Evolutionary conservation across 805 yeast genomes (phyloP), one percentile per base, ranked within the genome.

Genomic region (Wickerhamomyces rabaulensis): DNA sequence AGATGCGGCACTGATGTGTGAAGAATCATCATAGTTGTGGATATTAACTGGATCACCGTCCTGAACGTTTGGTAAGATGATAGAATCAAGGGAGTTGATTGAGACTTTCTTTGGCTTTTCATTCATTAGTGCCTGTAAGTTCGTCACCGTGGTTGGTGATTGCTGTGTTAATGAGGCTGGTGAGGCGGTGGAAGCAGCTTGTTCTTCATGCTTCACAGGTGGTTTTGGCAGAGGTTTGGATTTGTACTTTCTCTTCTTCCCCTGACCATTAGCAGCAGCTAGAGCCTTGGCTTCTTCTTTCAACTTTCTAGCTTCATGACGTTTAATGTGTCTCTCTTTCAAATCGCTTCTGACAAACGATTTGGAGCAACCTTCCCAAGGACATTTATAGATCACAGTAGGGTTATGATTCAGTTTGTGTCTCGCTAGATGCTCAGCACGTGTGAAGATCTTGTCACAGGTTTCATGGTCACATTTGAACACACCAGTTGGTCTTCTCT

Each of bases 321-420:
- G 46, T 66, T 67, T 59, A 53, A 63, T 49, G 57, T 80, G 73
- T 62, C 85, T 54, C 7, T 62, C 65, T 23, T 73, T 67, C 40
- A 82, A 63, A 57, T 82, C 89, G 46, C 70, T 73, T 37, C 89
- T 63, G 0, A 82, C 88, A 67, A 82, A 82, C 0, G 82, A 76
- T 60, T 79, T 80, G 1, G 71, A 67, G 58, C 89, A 82, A 3
- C 66, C 64, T 10, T 72, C 66, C 61, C 69, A 69, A 0, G 61
- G 54, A 58, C 89, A 82, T 22, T 67, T 68, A 56, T 72, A 81
- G 10, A 82, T 78, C 44, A 75, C 75, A 19, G 73, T 68, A 2
- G 79, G 78, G 47, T 73, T 69, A 52, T 82, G 88, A 57, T 82
- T 82, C 43, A 82, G 67, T 55, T 78, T 74, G 57, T 82, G 88